Percentiles rank a stretch among this genome's conserved stretches.
Conservation (phyloP, 73 alveolate genomes). For the Effrenium voratum region DNA sequence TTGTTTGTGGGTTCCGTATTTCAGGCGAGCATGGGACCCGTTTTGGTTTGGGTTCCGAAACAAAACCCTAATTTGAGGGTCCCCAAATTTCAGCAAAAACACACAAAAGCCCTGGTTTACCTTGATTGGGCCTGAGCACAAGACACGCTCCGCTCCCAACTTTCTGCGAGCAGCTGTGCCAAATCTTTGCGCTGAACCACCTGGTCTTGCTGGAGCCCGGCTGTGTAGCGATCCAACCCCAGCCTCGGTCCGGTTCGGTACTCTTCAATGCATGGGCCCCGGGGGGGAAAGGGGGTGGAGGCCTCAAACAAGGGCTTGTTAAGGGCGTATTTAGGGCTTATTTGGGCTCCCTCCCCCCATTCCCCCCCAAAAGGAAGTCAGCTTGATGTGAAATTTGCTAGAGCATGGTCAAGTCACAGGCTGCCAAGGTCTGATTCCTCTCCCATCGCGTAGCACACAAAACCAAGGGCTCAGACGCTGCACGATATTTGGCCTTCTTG, state of each 20-base stretch:
- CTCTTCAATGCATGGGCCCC: not conserved
- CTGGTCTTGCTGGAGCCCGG: not conserved
- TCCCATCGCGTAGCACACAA: too few relatives aligned
- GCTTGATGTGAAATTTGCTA: too few relatives aligned
- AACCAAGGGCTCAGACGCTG: too few relatives aligned
- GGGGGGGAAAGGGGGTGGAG: not conserved
- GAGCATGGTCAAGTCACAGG: not conserved
- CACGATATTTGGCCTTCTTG: too few relatives aligned
- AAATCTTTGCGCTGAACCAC: constrained; percentile 6
- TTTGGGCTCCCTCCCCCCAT: too few relatives aligned
- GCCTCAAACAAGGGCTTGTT: not conserved
- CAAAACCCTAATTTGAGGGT: too few relatives aligned
- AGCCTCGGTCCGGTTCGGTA: not conserved
- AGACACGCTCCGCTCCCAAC: too few relatives aligned
- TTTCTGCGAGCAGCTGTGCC: not conserved
- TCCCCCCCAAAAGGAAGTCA: not conserved
- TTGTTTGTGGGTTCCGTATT: not conserved
- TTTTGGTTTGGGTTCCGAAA: not conserved
- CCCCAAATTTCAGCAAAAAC: not conserved
- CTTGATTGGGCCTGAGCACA: too few relatives aligned
- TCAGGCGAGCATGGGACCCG: not conserved
- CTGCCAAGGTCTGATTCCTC: not conserved
- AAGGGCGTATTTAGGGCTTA: too few relatives aligned
- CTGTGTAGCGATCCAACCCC: constrained; percentile 18
- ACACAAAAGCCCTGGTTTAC: not conserved